Conservation (phyloP, 176 grass and related monocot genomes). For the Musa troglodytarum region DNA sequence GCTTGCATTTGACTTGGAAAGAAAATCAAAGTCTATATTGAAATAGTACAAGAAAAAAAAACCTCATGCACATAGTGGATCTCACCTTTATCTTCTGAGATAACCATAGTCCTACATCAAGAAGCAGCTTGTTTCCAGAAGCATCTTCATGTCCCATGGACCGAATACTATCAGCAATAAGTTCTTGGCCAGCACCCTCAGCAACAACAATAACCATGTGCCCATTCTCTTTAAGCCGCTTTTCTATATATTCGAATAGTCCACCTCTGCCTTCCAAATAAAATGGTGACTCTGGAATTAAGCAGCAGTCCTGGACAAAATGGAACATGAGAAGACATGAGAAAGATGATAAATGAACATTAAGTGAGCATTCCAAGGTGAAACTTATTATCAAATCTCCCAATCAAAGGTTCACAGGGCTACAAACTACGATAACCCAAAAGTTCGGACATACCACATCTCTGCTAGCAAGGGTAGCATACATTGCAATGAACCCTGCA, state of each 20-base stretch:
- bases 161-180: conserved; percentile 9
- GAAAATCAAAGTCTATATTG: background rate
- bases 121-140: conserved; percentile 14
- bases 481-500: conserved; percentile 19
- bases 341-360: background rate
- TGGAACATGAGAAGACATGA: background rate
- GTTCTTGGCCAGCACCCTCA: conserved; percentile 14
- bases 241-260: conserved; percentile 17
- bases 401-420: background rate
- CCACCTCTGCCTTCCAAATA: conserved; percentile 17
- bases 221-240: conserved; percentile 13
- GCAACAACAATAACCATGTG: conserved; percentile 19
- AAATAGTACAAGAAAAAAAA: background rate
- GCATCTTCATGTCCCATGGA: conserved; percentile 3
- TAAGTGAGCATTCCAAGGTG: background rate
- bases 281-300: conserved; percentile 17
- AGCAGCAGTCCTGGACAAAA: conserved; percentile 10
- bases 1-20: no score
- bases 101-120: conserved; percentile 17
- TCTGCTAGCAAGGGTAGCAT: conserved; percentile 16
- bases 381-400: background rate
- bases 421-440: background rate
- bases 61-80: background rate
- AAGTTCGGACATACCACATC: conserved; percentile 7
- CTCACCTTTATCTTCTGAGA: conserved; percentile 15